Conservation (phyloP, 495 filamentous ascomycete genomes). For the Penicillium mononematosum region DNA sequence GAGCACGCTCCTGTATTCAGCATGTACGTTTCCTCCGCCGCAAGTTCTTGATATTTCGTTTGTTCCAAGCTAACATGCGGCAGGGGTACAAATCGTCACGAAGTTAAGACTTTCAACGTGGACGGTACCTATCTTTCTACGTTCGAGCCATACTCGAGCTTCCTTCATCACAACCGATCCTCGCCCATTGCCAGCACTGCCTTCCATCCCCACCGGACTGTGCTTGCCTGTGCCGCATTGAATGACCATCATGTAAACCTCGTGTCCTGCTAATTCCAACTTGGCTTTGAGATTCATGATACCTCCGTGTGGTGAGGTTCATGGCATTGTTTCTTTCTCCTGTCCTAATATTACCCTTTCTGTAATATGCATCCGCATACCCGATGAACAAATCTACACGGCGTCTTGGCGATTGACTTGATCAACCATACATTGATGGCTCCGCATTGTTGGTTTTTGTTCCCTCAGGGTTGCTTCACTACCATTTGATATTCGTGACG, state of each 20-base stretch:
- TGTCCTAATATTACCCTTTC: constrained; percentile 1
- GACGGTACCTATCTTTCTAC: constrained; percentile 72
- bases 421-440: constrained; percentile 9
- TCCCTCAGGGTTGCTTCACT: not conserved
- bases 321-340: constrained; percentile 2
- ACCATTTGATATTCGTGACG: not conserved
- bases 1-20: constrained; percentile 97
- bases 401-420: constrained; percentile 18
- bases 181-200: constrained; percentile 82
- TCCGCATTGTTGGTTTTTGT: constrained; percentile 3
- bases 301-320: not conserved
- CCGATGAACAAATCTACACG: constrained; percentile 12
- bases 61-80: constrained; percentile 14
- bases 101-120: constrained; percentile 89
- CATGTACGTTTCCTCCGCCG: constrained; percentile 62
- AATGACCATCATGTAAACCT: constrained; percentile 51
- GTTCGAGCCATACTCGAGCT: constrained; percentile 83
- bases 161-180: constrained; percentile 73
- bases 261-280: constrained; percentile 40
- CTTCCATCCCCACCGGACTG: constrained; percentile 94
- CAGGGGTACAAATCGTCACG: constrained; percentile 84
- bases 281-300: constrained; percentile 7
- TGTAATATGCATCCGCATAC: constrained; percentile 22
- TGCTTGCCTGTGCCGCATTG: constrained; percentile 75
- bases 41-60: not conserved